Conservation (phyloP, 208 protist genomes). For the Ichthyophonus hoferi region DNA sequence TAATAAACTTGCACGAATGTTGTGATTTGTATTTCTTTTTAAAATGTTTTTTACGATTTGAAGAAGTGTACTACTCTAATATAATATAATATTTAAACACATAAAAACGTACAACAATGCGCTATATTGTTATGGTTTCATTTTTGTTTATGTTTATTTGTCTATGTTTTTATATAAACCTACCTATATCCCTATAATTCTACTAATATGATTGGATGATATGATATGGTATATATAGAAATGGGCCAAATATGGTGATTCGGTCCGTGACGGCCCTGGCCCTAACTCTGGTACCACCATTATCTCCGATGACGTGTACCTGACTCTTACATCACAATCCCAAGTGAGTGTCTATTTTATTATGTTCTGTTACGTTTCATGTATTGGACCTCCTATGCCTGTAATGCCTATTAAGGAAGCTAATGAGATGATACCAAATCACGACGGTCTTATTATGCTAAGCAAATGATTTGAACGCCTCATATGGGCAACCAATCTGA, state of each 20-base stretch:
- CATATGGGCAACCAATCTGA: too few relatives aligned
- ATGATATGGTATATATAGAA: background rate
- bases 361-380: too few relatives aligned
- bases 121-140: background rate
- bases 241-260: slow-evolving; percentile 39
- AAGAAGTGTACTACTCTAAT: too few relatives aligned
- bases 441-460: too few relatives aligned
- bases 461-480: too few relatives aligned
- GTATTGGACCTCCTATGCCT: too few relatives aligned
- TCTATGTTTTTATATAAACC: background rate
- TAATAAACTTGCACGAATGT: too few relatives aligned
- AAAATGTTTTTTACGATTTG: too few relatives aligned
- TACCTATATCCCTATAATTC: background rate
- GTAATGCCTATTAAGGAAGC: too few relatives aligned
- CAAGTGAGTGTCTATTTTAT: background rate
- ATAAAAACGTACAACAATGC: background rate
- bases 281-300: slow-evolving; percentile 30
- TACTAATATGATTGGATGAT: background rate
- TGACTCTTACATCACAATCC: slow-evolving; percentile 15
- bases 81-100: background rate
- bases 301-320: slow-evolving; percentile 36
- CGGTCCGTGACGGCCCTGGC: background rate
- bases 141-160: background rate
- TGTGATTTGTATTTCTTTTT: too few relatives aligned
- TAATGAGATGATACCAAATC: too few relatives aligned